Evolutionary conservation across 2,329 filamentous ascomycete species (phyloP).

Genomic region (Talaromyces albobiverticillius): DNA sequence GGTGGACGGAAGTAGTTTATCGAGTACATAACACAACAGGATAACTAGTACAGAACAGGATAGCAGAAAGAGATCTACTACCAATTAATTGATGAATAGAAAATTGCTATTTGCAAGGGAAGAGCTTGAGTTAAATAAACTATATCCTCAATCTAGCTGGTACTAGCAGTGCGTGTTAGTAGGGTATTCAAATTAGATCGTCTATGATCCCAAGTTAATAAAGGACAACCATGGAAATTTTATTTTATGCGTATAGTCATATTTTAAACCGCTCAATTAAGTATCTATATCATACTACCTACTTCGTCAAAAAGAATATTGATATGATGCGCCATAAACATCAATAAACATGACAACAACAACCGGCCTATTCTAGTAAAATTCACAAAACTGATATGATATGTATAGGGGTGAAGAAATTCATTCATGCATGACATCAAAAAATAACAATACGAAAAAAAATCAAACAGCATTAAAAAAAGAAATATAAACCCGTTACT

Average conservation of each 20-base stretch:
- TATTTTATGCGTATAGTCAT: too few relatives aligned
- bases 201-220: too few relatives aligned
- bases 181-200: too few relatives aligned
- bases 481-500: neutral
- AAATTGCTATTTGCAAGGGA: neutral
- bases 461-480: conserved; percentile 1
- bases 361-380: neutral
- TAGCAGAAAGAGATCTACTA: neutral
- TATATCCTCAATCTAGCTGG: too few relatives aligned
- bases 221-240: too few relatives aligned
- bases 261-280: neutral
- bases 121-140: too few relatives aligned
- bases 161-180: too few relatives aligned
- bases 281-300: neutral
- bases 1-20: too few relatives aligned
- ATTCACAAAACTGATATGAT: neutral
- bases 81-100: too few relatives aligned
- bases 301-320: neutral
- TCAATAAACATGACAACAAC: neutral
- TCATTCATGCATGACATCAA: conserved; percentile 11
- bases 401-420: conserved; percentile 6
- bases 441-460: neutral
- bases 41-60: neutral
- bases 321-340: conserved; percentile 3
- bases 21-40: neutral